Evolutionary conservation across 768 basidiomycete genomes (phyloP), one percentile per base, ranked within the genome.

Genomic region (Trametopsis cervina): DNA sequence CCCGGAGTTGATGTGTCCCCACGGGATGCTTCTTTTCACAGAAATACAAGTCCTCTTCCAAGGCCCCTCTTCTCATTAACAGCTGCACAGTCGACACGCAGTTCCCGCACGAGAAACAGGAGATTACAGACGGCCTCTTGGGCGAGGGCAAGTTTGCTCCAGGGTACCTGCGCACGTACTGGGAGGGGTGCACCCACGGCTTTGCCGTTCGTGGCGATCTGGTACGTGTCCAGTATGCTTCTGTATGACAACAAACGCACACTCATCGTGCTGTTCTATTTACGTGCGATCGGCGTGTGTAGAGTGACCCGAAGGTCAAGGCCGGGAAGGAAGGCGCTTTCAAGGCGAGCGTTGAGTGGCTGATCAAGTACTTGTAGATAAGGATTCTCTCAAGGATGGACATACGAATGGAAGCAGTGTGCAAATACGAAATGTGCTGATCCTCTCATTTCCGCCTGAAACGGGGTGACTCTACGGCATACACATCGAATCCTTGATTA

Each of bases 11-110:
- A n/a, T n/a, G n/a, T n/a, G n/a, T n/a, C n/a, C n/a, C n/a, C n/a
- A n/a, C n/a, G n/a, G n/a, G n/a, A n/a, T n/a, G n/a, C n/a, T n/a
- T n/a, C n/a, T n/a, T n/a, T n/a, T n/a, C n/a, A n/a, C n/a, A 39
- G 13, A 17, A n/a, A 35, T 41, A 7, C 61, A 54, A 64, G 39
- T 46, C 56, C 2, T 54, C 42, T 10, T 67, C 80, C 24, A 73
- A 73, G 40, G 71, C 71, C 1, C 81, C 84, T 18, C 69, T 86
- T 22, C 71, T 88, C 33, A 80, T 85, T 65, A 85, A 85, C 69
- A 77, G 76, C 37, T 84, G 83, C 64, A 69, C 73, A 22, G 36
- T 59, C 23, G 81, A 85, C 60, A 2, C 27, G 4, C 62, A 63
- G 57, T 86, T 83, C 71, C 75, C 79, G 4, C 40, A 33, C 1